Percentiles rank a stretch among this genome's conserved stretches.
phyloP scores from a whole-genome alignment of 345 rosid genomes.

The Gossypium longicalyx region DNA sequence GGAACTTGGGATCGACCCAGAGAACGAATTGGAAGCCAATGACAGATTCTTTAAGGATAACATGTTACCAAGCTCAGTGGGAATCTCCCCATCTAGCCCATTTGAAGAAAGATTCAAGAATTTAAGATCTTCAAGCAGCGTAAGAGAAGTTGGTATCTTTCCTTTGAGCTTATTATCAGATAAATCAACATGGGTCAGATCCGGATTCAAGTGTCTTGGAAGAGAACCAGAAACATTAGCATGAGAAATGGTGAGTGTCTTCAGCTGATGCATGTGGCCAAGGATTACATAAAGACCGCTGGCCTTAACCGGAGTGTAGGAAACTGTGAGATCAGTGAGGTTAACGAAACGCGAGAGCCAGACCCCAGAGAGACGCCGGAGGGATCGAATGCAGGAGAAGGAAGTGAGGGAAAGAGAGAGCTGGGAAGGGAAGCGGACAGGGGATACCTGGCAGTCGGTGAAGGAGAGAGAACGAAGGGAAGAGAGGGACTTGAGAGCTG shows the following conservation, averaged over 20 bases:
- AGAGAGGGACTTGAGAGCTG: constrained; percentile 71
- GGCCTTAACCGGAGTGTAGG: constrained; percentile 49
- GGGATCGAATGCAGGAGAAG: constrained; percentile 57
- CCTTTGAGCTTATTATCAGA: constrained; percentile 72
- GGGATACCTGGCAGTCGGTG: constrained; percentile 56
- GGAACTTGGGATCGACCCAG: constrained; percentile 83
- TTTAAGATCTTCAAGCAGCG: constrained; percentile 61
- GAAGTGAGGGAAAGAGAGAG: constrained; percentile 59
- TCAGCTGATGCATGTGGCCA: constrained; percentile 58
- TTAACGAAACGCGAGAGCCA: constrained; percentile 64
- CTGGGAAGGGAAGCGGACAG: constrained; percentile 59
- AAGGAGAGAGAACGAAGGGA: constrained; percentile 65
- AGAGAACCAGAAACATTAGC: constrained; percentile 64
- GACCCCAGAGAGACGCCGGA: constrained; percentile 64
- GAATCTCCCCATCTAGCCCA: constrained; percentile 59
- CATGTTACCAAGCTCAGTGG: constrained; percentile 59
- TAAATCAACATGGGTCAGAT: constrained; percentile 72
- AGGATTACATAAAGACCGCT: constrained; percentile 72
- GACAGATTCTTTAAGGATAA: constrained; percentile 63
- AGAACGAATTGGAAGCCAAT: constrained; percentile 67
- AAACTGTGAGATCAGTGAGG: constrained; percentile 76
- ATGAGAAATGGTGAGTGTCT: constrained; percentile 55
- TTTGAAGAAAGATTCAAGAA: constrained; percentile 60
- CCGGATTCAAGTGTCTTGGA: constrained; percentile 46
- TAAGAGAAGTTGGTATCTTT: constrained; percentile 57